Evolutionary conservation across 2,329 filamentous ascomycete genomes (phyloP).

Genomic region (Penicillium psychrosexuale): DNA sequence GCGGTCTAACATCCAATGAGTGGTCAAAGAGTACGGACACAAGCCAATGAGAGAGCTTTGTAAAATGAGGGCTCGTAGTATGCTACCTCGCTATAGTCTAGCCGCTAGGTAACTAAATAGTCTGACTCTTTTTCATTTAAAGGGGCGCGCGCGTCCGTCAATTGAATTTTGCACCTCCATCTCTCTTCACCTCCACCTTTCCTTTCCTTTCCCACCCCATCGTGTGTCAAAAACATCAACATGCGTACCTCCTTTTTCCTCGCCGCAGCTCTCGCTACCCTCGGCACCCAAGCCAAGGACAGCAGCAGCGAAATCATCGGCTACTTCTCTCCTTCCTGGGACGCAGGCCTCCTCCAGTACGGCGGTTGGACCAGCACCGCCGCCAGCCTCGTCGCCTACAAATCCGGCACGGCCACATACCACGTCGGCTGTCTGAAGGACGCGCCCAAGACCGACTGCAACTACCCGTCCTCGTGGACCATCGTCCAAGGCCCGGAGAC

Average conservation of each 20-base stretch:
- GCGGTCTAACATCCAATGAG: too few species aligned
- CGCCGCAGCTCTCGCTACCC: constrained; percentile 4
- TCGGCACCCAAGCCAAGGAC: constrained; percentile 1
- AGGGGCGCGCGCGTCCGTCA: not conserved
- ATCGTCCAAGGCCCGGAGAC: constrained; percentile 26
- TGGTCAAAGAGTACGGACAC: too few species aligned
- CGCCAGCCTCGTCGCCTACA: constrained; percentile 23
- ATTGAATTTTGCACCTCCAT: not conserved
- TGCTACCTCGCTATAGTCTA: too few species aligned
- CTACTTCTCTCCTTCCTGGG: constrained; percentile 12
- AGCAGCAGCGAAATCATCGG: constrained; percentile 11
- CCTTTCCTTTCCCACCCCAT: not conserved
- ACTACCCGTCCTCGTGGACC: constrained; percentile 20
- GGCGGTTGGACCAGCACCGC: constrained; percentile 20
- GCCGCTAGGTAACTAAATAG: too few species aligned
- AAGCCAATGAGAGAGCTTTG: too few species aligned
- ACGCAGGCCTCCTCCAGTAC: not conserved
- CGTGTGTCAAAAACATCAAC: not conserved
- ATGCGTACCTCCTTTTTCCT: constrained; percentile 10
- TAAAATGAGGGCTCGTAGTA: too few species aligned
- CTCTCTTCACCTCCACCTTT: not conserved
- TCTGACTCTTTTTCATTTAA: not conserved
- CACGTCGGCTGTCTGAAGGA: constrained; percentile 20
- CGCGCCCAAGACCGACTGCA: constrained; percentile 24
- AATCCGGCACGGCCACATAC: constrained; percentile 24